Base-by-base conservation (phyloP, 495 filamentous ascomycete genomes). In the Xylaria venustula region DNA sequence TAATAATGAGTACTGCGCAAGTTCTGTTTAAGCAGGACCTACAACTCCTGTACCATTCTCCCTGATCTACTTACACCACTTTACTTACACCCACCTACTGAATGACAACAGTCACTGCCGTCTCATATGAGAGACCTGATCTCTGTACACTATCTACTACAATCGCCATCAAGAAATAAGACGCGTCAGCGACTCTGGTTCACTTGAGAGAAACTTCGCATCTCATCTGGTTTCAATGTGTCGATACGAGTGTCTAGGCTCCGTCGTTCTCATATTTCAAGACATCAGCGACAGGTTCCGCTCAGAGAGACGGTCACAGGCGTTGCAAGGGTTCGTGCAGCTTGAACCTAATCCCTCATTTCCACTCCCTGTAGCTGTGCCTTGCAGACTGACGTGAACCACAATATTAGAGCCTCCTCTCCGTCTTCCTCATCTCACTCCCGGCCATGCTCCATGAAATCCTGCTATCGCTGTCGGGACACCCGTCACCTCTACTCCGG, bases 401-500 rank as follows among this genome's bases (percentile, higher is more conserved):
- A 28, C 7, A 26, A n/a, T 30, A 32, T 3, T 60, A 51, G 47
- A 36, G 37, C 57, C 6, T 17, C 46, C 36, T 22, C 47, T 8
- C 9, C 37, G 46, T 37, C 59, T 4, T 41, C 50, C 11, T 20
- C 30, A 14, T 20, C 32, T 7, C 2, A 25, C 49, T 36, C 60
- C 36, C 30, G 65, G 81, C 72, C 74, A 98, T 98, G 93, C 88
- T 98, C 69, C 93, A 98, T 80, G 94, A 98, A 78, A 88, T 98
- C 75, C 84, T 98, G 66, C 88, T 98, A 71, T 90, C 90, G 69
- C 88, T 98, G 72, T 94, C 92, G 64, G 93, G 93, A 53, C 90
- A 96, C 76, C 88, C 91, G 25, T 97, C 93, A 55, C 87, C 92
- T 46, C 85, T 97, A 66, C 88, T 97, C 76, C 76, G 77, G 60